A percentile compares a stretch with the other conserved stretches of the same genome.
Conservation (phyloP, 1,139 yeast genomes). For the Geotrichum siamense region DNA sequence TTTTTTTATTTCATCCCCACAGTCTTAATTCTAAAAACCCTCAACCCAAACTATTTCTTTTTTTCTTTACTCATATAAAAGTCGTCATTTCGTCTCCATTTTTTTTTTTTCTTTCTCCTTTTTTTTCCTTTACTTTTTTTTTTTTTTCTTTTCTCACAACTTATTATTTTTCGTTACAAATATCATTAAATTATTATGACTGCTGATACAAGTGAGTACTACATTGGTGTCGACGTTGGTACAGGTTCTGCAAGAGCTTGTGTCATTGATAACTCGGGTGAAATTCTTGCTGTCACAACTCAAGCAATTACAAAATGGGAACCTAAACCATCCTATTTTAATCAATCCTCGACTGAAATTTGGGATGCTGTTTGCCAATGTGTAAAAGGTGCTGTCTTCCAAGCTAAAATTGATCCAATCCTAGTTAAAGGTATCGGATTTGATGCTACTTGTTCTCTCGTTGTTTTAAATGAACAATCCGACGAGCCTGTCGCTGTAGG, state of each 20-base stretch:
- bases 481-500: conserved; percentile 84
- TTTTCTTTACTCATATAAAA: no score
- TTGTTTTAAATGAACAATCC: conserved; percentile 58
- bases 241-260: conserved; percentile 97
- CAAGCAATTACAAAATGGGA: conserved; percentile 61
- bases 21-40: no score
- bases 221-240: conserved; percentile 94
- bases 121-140: neutral
- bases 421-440: conserved; percentile 83
- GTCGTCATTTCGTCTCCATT: no score
- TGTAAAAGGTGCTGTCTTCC: conserved; percentile 63
- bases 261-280: conserved; percentile 74
- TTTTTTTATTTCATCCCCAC: no score
- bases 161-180: neutral
- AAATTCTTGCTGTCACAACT: conserved; percentile 73
- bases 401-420: conserved; percentile 61
- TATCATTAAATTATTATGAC: no score
- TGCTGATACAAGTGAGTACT: conserved; percentile 41
- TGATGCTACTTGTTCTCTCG: conserved; percentile 95
- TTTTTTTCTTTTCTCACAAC: neutral
- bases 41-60: no score
- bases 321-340: conserved; percentile 45
- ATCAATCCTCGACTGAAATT: conserved; percentile 83
- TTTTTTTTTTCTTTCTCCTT: neutral
- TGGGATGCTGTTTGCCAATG: conserved; percentile 87